Percentiles rank a stretch among this genome's conserved stretches.
Evolutionary conservation across 2,329 filamentous ascomycete species (phyloP).

Genomic region (Pseudopyricularia cyperi): DNA sequence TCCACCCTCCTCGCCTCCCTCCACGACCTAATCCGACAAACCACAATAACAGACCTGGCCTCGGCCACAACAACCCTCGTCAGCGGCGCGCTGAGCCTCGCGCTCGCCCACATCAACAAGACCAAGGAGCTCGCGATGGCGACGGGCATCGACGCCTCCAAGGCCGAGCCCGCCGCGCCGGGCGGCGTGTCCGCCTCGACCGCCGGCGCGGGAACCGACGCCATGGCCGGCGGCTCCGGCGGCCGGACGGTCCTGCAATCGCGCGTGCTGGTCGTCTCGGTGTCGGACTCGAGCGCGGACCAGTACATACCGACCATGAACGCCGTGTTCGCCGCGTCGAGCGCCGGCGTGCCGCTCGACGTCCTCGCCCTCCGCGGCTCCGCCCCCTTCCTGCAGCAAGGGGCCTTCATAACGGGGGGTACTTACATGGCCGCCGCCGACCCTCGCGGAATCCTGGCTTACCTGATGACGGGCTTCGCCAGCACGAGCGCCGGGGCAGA

Average conservation of each 20-base stretch:
- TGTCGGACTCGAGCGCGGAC: conserved; percentile 71
- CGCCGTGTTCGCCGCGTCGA: conserved; percentile 86
- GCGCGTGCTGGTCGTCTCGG: conserved; percentile 80
- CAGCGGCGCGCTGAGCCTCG: conserved; percentile 79
- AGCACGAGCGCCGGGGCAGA: conserved; percentile 19
- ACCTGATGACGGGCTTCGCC: conserved; percentile 81
- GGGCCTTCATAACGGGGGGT: conserved; percentile 49
- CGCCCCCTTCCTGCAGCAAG: conserved; percentile 90
- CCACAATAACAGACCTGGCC: conserved; percentile 50
- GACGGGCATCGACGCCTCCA: conserved; percentile 16
- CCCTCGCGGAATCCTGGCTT: conserved; percentile 69
- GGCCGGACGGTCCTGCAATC: conserved; percentile 45
- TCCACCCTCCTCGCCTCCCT: conserved; percentile 65
- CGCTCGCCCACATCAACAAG: conserved; percentile 84
- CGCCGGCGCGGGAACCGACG: conserved; percentile 10
- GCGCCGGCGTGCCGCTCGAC: conserved; percentile 79
- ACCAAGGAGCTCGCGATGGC: conserved; percentile 52
- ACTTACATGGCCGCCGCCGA: conserved; percentile 38
- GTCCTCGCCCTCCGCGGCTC: conserved; percentile 76
- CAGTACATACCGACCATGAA: conserved; percentile 99
- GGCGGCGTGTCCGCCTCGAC: conserved; percentile 21
- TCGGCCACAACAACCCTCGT: conserved; percentile 73
- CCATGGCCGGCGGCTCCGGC: conserved; percentile 18
- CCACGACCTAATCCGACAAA: conserved; percentile 56
- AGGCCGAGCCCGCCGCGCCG: conserved; percentile 4